These are phyloP conservation scores for Pterocarpus santalinus DNA, from an alignment of 306 rosid genomes.

Conservation along the genomic window DNA sequence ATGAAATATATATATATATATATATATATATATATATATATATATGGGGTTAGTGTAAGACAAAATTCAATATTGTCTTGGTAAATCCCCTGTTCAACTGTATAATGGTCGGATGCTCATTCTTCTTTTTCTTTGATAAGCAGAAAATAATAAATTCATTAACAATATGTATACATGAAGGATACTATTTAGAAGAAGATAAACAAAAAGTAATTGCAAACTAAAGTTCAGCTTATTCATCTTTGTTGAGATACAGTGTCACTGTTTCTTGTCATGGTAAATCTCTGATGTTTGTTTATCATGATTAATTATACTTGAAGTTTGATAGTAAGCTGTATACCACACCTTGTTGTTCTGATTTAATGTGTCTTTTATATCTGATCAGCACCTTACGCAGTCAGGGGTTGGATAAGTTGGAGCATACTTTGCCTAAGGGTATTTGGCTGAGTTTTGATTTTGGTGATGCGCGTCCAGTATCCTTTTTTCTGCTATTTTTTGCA, in stretches of 20 bases:
- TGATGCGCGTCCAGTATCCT: constrained; percentile 80
- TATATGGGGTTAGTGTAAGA: neutral
- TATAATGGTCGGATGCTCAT: constrained; percentile 4
- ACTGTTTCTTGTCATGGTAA: neutral
- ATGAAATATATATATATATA: neutral
- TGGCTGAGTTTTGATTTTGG: constrained; percentile 86
- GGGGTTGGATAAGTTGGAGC: constrained; percentile 61
- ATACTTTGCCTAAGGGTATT: constrained; percentile 77
- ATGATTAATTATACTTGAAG: constrained; percentile 8
- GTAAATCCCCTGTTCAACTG: constrained; percentile 23
- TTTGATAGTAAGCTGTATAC: constrained; percentile 31
- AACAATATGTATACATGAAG: neutral
- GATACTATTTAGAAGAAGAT: neutral
- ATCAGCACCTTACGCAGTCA: constrained; percentile 67
- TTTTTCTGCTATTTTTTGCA: neutral
- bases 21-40: no score
- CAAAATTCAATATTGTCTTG: constrained; percentile 33
- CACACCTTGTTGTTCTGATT: constrained; percentile 46
- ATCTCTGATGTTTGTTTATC: constrained; percentile 9
- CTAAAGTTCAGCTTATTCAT: constrained; percentile 18
- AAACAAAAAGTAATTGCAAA: neutral
- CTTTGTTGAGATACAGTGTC: constrained; percentile 19
- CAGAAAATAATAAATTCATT: constrained; percentile 21
- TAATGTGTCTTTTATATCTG: constrained; percentile 42
- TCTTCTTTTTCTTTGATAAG: constrained; percentile 24